These are phyloP conservation scores for Diplotaxis tenuifolia DNA, from an alignment of 345 rosid genomes.

Conservation along the genomic window DNA sequence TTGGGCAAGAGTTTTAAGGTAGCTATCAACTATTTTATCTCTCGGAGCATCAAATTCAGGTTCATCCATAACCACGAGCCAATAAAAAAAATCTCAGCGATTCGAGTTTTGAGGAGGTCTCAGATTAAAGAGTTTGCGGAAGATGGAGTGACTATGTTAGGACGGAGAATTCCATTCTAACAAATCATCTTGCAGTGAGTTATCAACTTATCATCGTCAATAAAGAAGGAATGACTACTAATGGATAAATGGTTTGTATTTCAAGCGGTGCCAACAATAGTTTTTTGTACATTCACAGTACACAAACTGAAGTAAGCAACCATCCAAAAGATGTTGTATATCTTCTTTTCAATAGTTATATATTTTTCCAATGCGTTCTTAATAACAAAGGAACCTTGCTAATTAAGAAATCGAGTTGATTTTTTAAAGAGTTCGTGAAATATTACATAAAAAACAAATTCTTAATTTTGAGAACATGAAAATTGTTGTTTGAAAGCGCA, in stretches of 20 bases:
- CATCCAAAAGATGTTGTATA: background rate
- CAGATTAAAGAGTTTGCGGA: background rate
- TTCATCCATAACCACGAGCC: no score
- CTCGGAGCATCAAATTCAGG: no score
- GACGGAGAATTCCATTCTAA: background rate
- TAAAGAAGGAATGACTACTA: slow-evolving; percentile 5
- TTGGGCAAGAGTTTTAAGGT: no score
- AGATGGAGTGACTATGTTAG: background rate
- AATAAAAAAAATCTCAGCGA: no score
- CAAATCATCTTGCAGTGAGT: background rate
- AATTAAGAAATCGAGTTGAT: background rate
- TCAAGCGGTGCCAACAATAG: slow-evolving; percentile 4
- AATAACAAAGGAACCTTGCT: background rate
- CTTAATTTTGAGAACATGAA: background rate
- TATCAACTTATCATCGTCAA: background rate
- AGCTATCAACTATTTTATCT: no score
- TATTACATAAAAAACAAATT: slow-evolving; percentile 2
- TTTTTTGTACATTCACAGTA: background rate
- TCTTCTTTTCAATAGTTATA: background rate
- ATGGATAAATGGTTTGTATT: background rate
- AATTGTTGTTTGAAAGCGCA: slow-evolving; percentile 10
- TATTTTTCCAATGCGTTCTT: background rate
- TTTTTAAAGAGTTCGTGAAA: background rate
- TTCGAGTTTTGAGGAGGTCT: no score
- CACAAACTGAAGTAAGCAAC: slow-evolving; percentile 3